Base-by-base conservation (phyloP, 2,329 filamentous ascomycete genomes). In the Neofusicoccum cordaticola region DNA sequence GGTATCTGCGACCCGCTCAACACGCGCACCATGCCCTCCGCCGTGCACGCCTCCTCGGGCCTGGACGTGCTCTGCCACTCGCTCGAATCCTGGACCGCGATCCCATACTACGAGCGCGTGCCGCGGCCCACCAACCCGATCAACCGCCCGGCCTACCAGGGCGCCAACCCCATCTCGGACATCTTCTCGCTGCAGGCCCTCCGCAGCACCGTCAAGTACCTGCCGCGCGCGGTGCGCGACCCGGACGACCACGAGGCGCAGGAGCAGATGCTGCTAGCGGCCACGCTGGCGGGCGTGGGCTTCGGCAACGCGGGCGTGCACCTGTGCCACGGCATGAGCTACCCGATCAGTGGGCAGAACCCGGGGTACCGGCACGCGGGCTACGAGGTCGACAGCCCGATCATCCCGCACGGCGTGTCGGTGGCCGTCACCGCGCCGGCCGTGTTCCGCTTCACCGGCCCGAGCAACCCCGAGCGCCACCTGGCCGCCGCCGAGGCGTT, bases 291-390 rank as follows among this genome's bases (percentile, higher is more conserved):
- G 0, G 95, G 95, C 51, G 93, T 99, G 2, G 95, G 95, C 0
- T 99, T 99, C 76, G 95, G 96, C 19, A 99, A 99, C 72, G 96
- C 96, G 1, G 95, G 96, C 57, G 95, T 99, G 2, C 95, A 99
- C 80, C 83, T 92, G 9, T 92, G 89, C 76, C 89, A 92, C 74
- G 89, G 94, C 75, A 98, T 99, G 94, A 96, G 91, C 27, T 99
- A 99, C 74, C 95, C 95, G 17, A 97, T 99, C 73, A 96, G 92
- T 0, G 92, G 93, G 35, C 93, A 97, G 75, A 99, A 99, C 75
- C 92, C 91, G 0, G 89, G 90, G 4, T 98, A 98, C 80, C 88
- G 88, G 71, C 95, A 99, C 75, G 78, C 84, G 0, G 95, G 95
- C n/a, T 99, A 99, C 77, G 82, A 89, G 1, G 88, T 96, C 7